Evolutionary conservation across 2,329 filamentous ascomycete genomes (phyloP), one percentile per base, ranked within the genome.

Genomic region (Orbilia quercus): DNA sequence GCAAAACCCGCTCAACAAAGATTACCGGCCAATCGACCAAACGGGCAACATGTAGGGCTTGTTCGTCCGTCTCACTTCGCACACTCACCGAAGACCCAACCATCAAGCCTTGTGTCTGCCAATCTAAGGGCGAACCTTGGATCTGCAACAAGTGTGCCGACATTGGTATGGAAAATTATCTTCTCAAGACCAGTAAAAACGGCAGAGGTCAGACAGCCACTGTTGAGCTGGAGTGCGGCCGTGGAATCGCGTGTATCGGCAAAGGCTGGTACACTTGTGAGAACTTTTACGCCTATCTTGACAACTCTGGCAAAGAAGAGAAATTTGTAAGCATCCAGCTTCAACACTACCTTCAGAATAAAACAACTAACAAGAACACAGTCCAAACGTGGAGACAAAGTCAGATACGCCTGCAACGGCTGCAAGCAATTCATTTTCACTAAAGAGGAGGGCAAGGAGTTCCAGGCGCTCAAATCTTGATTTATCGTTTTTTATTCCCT

Each of bases 231-330:
- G 67, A 72, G 34, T 72, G 67, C 20, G 67, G 67, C 11, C 57
- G 67, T 38, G 67, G 67, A 18, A 72, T 53, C 2, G 22, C 54
- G 5, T 72, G 67, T 47, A 36, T 72, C 3, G 67, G 67, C 2
- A 72, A 72, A 16, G 67, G 67, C 3, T 72, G 67, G 67, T 72
- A 72, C 23, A 72, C 67, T 18, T 72, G 67, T 48, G 59, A 72
- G 53, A 72, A 72, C 18, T 72, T 72, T 48, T 72, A 72, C 45
- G 62, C 62, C 28, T 72, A 72, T 47, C 48, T 72, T 16, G 67
- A 72, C 47, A 72, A 59, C 16, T 64, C 60, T 11, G 67, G 59
- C 12, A 72, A 72, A 44, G 67, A 72, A 23, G 67, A 72, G 53
- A 72, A 64, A n/a, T 65, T 72, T 40, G 67, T 72, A 50, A 45